These are phyloP conservation scores for Dendrobium chrysotoxum DNA, from an alignment of 106 monocot genomes.

Conservation along the genomic window DNA sequence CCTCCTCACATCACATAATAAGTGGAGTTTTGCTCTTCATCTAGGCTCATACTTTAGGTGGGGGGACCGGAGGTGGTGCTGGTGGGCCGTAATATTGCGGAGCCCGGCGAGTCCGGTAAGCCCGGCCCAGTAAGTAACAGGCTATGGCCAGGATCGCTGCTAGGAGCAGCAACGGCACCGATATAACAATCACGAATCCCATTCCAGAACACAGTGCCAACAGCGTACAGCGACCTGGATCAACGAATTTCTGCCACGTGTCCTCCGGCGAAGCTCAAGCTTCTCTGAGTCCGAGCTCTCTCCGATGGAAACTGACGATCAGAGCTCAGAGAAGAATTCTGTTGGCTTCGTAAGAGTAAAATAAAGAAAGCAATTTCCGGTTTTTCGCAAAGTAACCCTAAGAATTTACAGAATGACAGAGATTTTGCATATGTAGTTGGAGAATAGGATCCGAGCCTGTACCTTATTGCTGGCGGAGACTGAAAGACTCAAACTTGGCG, in stretches of 20 bases:
- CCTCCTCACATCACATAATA: too few species aligned
- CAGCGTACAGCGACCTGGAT: too few species aligned
- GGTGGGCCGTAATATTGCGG: conserved; percentile 18
- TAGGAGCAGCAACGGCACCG: conserved; percentile 24
- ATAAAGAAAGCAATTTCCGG: not conserved
- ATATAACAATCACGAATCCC: conserved; percentile 26
- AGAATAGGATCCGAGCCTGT: not conserved
- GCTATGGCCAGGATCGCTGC: conserved; percentile 13
- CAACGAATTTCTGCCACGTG: too few species aligned
- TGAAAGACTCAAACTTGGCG: too few species aligned
- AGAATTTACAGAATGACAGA: not conserved
- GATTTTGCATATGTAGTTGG: not conserved
- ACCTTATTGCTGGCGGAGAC: not conserved
- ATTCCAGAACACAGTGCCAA: not conserved
- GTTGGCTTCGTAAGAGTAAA: not conserved
- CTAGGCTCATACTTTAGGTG: not conserved
- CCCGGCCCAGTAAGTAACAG: conserved; percentile 22
- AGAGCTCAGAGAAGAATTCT: not conserved
- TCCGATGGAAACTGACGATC: not conserved
- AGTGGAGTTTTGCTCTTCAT: too few species aligned
- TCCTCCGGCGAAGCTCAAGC: too few species aligned
- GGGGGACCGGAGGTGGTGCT: conserved; percentile 8
- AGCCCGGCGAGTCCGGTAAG: not conserved
- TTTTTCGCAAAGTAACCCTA: not conserved
- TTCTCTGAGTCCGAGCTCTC: not conserved